A percentile compares a stretch with the other conserved stretches of the same genome.
phyloP scores from a whole-genome alignment of 495 filamentous ascomycete species.

The Cercophora scortea region DNA sequence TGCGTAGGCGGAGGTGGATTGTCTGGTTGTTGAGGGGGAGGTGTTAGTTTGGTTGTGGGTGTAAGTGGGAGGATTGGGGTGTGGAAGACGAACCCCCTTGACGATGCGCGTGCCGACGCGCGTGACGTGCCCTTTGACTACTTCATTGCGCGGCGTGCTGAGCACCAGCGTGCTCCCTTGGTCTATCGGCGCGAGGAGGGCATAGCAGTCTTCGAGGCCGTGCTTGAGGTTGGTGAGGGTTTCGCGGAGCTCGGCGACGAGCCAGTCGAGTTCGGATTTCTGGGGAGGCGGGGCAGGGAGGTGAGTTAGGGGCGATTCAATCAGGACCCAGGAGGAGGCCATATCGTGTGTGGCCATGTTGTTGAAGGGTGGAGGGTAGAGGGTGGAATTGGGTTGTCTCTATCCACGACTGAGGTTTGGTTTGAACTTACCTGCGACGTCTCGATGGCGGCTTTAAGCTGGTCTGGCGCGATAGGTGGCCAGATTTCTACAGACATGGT shows the following conservation, averaged over 20 bases:
- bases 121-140: constrained; percentile 85
- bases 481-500: constrained; percentile 71
- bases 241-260: constrained; percentile 68
- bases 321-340: constrained; percentile 27
- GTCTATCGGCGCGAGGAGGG: constrained; percentile 73
- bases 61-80: background rate
- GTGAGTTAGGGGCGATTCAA: constrained; percentile 10
- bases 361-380: too few species aligned
- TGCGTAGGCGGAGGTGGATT: constrained; percentile 41
- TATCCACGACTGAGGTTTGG: too few species aligned
- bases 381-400: too few species aligned
- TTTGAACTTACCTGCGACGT: constrained; percentile 50
- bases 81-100: constrained; percentile 55
- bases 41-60: background rate
- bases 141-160: constrained; percentile 79
- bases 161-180: constrained; percentile 80
- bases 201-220: constrained; percentile 82
- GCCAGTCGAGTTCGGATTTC: constrained; percentile 80
- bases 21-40: constrained; percentile 17
- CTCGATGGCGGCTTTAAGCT: constrained; percentile 60
- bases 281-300: constrained; percentile 37
- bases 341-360: constrained; percentile 5
- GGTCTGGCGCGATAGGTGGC: constrained; percentile 58
- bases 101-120: constrained; percentile 69
- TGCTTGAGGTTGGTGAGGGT: constrained; percentile 69